Conservation (phyloP, 495 filamentous ascomycete species). For the Cenococcum geophilum region DNA sequence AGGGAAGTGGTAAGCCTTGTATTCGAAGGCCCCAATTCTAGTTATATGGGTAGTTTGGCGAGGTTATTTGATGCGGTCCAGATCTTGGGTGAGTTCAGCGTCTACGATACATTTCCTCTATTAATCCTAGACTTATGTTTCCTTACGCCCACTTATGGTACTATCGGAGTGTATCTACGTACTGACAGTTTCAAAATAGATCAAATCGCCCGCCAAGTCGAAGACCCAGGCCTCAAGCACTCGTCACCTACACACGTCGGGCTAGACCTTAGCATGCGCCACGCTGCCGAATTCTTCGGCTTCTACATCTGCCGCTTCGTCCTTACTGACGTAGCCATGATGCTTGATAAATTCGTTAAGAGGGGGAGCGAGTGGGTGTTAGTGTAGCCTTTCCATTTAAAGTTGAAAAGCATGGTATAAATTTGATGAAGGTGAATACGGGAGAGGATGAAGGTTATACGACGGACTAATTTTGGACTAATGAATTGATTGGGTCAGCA, state of each 20-base stretch:
- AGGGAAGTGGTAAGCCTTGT: slow-evolving; percentile 61
- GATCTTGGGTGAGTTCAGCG: slow-evolving; percentile 66
- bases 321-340: slow-evolving; percentile 70
- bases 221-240: slow-evolving; percentile 84
- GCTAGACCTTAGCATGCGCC: slow-evolving; percentile 82
- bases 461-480: neutral
- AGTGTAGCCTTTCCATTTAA: slow-evolving; percentile 28
- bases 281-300: slow-evolving; percentile 95
- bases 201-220: slow-evolving; percentile 92
- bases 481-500: neutral
- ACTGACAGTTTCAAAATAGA: slow-evolving; percentile 48
- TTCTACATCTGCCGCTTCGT: slow-evolving; percentile 96
- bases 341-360: slow-evolving; percentile 97
- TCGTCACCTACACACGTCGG: slow-evolving; percentile 82
- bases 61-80: slow-evolving; percentile 92
- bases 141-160: neutral
- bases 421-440: neutral
- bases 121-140: neutral
- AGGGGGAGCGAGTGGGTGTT: slow-evolving; percentile 93
- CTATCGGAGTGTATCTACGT: neutral
- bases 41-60: slow-evolving; percentile 87
- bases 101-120: neutral
- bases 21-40: slow-evolving; percentile 76
- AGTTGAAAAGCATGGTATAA: too few relatives aligned
- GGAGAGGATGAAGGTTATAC: neutral